Evolutionary conservation across 2,329 filamentous ascomycete genomes (phyloP).

Genomic region (Phialocephala subalpina): DNA sequence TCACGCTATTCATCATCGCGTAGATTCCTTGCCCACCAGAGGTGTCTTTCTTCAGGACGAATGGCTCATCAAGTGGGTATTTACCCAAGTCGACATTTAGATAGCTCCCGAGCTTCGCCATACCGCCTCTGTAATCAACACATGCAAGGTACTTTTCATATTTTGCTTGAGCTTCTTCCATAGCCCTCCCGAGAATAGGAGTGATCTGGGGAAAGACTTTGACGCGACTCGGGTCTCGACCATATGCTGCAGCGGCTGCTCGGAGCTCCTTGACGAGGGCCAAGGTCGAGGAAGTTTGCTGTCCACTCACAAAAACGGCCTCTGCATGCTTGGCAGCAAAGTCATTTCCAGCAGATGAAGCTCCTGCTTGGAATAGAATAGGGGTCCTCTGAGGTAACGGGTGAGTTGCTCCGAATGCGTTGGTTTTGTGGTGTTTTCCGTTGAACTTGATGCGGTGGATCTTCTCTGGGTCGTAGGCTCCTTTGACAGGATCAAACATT

Average conservation of each 20-base stretch:
- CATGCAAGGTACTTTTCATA: constrained; percentile 67
- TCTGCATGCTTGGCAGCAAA: constrained; percentile 76
- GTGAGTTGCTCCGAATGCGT: constrained; percentile 62
- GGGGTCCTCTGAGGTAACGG: constrained; percentile 73
- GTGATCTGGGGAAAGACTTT: constrained; percentile 73
- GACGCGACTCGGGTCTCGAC: constrained; percentile 65
- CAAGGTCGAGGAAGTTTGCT: constrained; percentile 65
- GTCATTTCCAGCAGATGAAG: constrained; percentile 68
- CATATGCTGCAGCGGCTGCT: constrained; percentile 57
- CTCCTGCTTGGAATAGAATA: constrained; percentile 73
- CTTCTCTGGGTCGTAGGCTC: constrained; percentile 62
- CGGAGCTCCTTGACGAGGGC: constrained; percentile 70
- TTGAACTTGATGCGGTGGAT: constrained; percentile 62
- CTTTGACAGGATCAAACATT: constrained; percentile 62
- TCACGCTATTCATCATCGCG: neutral
- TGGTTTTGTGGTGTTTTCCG: constrained; percentile 67
- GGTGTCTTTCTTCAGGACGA: neutral
- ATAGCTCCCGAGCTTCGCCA: constrained; percentile 76
- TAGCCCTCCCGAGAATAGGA: constrained; percentile 69
- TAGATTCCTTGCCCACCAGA: neutral
- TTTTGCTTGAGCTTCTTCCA: constrained; percentile 71
- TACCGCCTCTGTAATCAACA: constrained; percentile 67
- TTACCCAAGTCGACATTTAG: constrained; percentile 68
- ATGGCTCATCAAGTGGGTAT: constrained; percentile 46
- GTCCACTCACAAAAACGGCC: constrained; percentile 72